phyloP scores from a whole-genome alignment of 805 yeast genomes.

The Yarrowia keelungensis region DNA sequence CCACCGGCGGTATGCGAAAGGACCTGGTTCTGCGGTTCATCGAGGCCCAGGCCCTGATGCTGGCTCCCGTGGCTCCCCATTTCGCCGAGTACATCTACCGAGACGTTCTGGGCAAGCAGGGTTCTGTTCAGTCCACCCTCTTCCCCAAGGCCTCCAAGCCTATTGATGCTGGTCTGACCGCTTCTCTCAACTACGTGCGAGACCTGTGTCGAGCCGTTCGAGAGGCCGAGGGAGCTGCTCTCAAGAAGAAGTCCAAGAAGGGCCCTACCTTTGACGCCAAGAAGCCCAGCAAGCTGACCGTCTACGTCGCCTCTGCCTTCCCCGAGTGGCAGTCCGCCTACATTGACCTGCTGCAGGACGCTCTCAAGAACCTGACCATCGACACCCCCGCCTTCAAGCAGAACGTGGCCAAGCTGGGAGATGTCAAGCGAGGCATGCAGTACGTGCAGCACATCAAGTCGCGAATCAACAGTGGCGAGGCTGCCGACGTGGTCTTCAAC shows the following conservation, averaged over 20 bases:
- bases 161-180: constrained; percentile 64
- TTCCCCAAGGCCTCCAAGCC: constrained; percentile 84
- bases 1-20: constrained; percentile 69
- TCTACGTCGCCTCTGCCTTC: constrained; percentile 79
- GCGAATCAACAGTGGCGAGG: constrained; percentile 60
- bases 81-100: constrained; percentile 89
- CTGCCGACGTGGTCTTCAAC: constrained; percentile 82
- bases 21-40: constrained; percentile 83
- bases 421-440: constrained; percentile 98
- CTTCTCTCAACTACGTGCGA: constrained; percentile 82
- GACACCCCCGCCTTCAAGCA: constrained; percentile 51
- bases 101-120: constrained; percentile 72
- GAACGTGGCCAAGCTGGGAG: constrained; percentile 56
- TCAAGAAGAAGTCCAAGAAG: constrained; percentile 63
- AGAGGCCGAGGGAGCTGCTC: constrained; percentile 86
- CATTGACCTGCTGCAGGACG: constrained; percentile 71
- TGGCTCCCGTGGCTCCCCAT: constrained; percentile 96
- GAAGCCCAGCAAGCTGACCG: constrained; percentile 73
- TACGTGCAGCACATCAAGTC: constrained; percentile 86
- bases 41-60: constrained; percentile 80
- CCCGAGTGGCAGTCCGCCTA: constrained; percentile 91
- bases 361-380: constrained; percentile 45
- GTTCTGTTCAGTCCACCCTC: constrained; percentile 71
- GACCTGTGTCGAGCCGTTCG: constrained; percentile 81
- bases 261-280: constrained; percentile 74